Evolutionary conservation across 805 yeast species (phyloP).

Genomic region (Ogataea henricii): DNA sequence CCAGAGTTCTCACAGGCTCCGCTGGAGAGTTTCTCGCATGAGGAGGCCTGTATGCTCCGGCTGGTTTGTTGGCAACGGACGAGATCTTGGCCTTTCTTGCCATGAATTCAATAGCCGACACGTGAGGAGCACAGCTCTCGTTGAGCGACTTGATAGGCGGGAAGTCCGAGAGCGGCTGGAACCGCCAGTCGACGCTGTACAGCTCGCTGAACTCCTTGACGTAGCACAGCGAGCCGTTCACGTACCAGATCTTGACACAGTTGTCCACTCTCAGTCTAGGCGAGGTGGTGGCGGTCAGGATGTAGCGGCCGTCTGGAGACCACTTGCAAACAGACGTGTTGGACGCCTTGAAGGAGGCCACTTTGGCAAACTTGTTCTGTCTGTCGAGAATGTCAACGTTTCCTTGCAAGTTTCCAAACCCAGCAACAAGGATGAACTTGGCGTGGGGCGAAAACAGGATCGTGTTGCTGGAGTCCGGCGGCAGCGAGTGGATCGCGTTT

Average conservation of each 20-base stretch:
- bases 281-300: constrained; percentile 93
- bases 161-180: constrained; percentile 54
- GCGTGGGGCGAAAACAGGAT: constrained; percentile 93
- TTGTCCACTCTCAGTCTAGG: constrained; percentile 97
- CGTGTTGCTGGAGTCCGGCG: constrained; percentile 87
- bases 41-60: constrained; percentile 96
- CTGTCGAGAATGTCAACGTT: constrained; percentile 94
- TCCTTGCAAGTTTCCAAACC: constrained; percentile 98
- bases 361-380: constrained; percentile 76
- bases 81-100: constrained; percentile 41
- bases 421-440: constrained; percentile 87
- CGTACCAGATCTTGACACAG: constrained; percentile 93
- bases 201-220: constrained; percentile 81
- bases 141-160: constrained; percentile 53
- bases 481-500: constrained; percentile 76
- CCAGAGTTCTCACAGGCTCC: constrained; percentile 50
- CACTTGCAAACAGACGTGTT: constrained; percentile 97
- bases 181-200: constrained; percentile 82
- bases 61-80: constrained; percentile 48
- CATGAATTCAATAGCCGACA: constrained; percentile 62
- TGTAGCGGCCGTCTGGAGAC: constrained; percentile 95
- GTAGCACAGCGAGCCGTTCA: constrained; percentile 77
- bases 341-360: constrained; percentile 83
- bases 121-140: constrained; percentile 68
- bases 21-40: constrained; percentile 62